A percentile compares a stretch with the other conserved stretches of the same genome.
phyloP scores from a whole-genome alignment of 2,329 filamentous ascomycete genomes.

The Hawksworthiomyces lignivorus region DNA sequence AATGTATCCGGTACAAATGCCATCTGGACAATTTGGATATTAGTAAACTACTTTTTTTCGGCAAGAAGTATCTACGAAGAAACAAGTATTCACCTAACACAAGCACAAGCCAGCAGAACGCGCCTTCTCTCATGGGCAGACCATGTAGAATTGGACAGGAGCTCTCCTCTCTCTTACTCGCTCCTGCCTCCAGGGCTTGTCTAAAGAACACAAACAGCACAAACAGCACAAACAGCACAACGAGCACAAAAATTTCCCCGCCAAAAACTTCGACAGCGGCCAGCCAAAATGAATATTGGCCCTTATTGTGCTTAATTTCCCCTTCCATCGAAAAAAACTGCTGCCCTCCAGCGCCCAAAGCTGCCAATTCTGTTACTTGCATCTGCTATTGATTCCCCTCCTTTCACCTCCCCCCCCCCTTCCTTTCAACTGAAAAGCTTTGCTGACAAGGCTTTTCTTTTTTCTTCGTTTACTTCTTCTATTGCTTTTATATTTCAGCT shows the following conservation, averaged over 20 bases:
- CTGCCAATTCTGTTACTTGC: no score
- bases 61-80: no score
- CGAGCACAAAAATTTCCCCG: slow-evolving; percentile 7
- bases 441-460: neutral
- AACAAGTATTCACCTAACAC: neutral
- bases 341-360: no score
- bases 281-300: neutral
- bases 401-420: no score
- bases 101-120: neutral
- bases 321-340: slow-evolving; percentile 5
- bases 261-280: slow-evolving; percentile 7
- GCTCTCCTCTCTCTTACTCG: no score
- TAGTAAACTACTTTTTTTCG: no score
- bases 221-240: no score
- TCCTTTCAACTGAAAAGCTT: no score
- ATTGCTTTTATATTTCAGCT: neutral
- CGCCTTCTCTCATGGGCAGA: no score
- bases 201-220: slow-evolving; percentile 2
- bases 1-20: neutral
- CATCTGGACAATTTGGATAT: neutral
- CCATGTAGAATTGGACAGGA: no score
- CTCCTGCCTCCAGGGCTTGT: slow-evolving; percentile 5
- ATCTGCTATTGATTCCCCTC: no score
- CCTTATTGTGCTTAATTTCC: slow-evolving; percentile 1
- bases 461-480: neutral